Base-by-base conservation (phyloP, 2,329 filamentous ascomycete species). In the Aureobasidium sp. region DNA sequence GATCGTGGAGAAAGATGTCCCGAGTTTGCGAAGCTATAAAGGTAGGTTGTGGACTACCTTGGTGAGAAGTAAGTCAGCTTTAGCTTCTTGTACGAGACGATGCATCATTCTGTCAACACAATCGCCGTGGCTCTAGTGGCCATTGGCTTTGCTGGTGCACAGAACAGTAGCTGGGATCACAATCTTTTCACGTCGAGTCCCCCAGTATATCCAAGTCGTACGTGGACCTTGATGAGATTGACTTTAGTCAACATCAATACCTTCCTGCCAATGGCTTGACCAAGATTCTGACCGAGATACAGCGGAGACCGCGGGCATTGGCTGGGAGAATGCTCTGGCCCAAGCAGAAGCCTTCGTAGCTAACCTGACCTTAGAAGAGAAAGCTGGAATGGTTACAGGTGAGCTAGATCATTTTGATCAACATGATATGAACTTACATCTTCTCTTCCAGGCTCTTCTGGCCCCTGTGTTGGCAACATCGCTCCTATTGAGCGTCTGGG, bases 401-500 rank as follows among this genome's bases (percentile, higher is more conserved):
- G 26, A n/a, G 29, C 2, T 0, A n/a, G 3, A 15, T 17, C 32
- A 34, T 24, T 8, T 36, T 5, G 34, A 2, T 4, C 13, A 37
- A 13, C 3, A 65, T 66, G 15, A 29, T 2, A 9, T 15, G 3
- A 36, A 3, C 27, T 57, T 3, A 57, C n/a, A 36, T 26, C 12
- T 17, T 10, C 15, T 24, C 20, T 0, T 47, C 29, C 24, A 59
- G 55, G 50, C 13, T 27, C 26, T 37, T 52, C 62, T 3, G 67
- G 67, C 12, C 72, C 71, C 13, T 77, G 75, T 61, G 71, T 87
- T 20, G 89, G 89, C 37, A 90, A 92, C 43, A 65, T 89, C 86
- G 69, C 1, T 71, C 65, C 68, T 3, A 63, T 72, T 20, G 56
- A 63, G 15, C 63, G 70, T 13, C 64, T 75, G 15, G 69, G 71